Evolutionary conservation across 2,329 filamentous ascomycete species (phyloP), one percentile per base, ranked within the genome.

Genomic region (Lojkania enalia): DNA sequence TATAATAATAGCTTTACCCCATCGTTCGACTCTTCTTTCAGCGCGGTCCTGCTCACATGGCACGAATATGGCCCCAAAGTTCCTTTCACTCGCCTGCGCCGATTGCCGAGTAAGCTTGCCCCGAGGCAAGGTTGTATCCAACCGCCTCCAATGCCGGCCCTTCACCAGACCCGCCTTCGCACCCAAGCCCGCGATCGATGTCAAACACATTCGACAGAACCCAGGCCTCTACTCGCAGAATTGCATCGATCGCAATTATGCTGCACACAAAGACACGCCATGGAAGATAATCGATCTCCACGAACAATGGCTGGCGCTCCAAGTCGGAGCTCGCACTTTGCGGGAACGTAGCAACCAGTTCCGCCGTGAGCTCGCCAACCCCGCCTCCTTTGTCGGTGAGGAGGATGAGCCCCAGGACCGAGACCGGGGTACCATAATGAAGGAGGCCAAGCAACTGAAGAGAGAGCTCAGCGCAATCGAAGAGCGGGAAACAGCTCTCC

Each of bases 151-250:
- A 6, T 16, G 69, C 60, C 44, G 75, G 65, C 44, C 51, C 16
- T 77, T 73, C 50, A 71, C 71, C 3, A 78, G 85, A 29, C 87
- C 87, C 3, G 77, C 86, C 1, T 85, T 81, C 40, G 90, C 88
- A 12, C 90, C 90, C 9, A 92, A 89, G 66, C 83, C 88, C 19
- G 80, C 80, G 35, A 80, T 95, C 55, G 87, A 96, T 73, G 80
- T 95, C 65, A 92, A 89, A 69, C 86, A 94, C 73, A 96, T 99
- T 67, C 90, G 91, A 46, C 81, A 90, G 63, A 88, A 95, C 70
- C 83, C 87, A 13, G 82, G 85, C 12, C 78, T 95, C 13, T 88
- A 96, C 75, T 81, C 87, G 57, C 77, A 86, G 55, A 97, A 95
- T 64, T 95, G 89, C 71, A 67, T 86, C 48, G 85, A 90, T 55